A percentile compares a stretch with the other conserved stretches of the same genome.
These are phyloP conservation scores for Thinopyrum elongatum DNA, from an alignment of 176 grass and related monocot genomes.

Conservation along the genomic window DNA sequence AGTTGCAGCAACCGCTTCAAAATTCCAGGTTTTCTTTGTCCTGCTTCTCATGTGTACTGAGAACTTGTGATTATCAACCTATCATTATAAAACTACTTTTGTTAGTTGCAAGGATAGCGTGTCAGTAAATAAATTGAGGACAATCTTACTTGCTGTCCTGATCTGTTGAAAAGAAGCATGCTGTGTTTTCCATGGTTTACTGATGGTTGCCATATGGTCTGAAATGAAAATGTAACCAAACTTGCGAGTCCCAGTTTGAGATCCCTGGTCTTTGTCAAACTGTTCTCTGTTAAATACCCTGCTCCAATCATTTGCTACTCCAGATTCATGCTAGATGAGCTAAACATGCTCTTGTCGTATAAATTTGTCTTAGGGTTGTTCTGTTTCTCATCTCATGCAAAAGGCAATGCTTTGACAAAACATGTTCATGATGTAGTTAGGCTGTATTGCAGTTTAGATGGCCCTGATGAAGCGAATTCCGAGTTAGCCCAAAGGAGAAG, in stretches of 20 bases:
- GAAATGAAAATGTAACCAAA: neutral
- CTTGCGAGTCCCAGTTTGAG: neutral
- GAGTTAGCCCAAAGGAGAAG: no score
- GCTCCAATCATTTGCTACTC: neutral
- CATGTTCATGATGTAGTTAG: no score
- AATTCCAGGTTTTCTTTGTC: slow-evolving; percentile 67
- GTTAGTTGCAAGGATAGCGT: neutral
- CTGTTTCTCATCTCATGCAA: neutral
- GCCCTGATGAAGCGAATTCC: no score
- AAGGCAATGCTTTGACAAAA: neutral
- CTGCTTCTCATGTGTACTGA: neutral
- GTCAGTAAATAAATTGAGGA: neutral
- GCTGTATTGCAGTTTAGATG: no score
- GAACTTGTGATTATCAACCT: neutral
- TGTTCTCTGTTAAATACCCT: neutral
- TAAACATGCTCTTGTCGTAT: neutral
- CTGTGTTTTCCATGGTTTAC: slow-evolving; percentile 13
- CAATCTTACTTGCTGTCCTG: neutral
- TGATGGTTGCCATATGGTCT: slow-evolving; percentile 9
- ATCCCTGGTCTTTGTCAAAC: neutral
- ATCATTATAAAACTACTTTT: neutral
- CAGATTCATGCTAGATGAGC: neutral
- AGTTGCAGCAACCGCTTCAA: slow-evolving; percentile 88
- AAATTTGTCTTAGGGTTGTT: neutral
- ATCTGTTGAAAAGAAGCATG: neutral